phyloP scores from a whole-genome alignment of 345 rosid genomes.

The Populus davidiana region DNA sequence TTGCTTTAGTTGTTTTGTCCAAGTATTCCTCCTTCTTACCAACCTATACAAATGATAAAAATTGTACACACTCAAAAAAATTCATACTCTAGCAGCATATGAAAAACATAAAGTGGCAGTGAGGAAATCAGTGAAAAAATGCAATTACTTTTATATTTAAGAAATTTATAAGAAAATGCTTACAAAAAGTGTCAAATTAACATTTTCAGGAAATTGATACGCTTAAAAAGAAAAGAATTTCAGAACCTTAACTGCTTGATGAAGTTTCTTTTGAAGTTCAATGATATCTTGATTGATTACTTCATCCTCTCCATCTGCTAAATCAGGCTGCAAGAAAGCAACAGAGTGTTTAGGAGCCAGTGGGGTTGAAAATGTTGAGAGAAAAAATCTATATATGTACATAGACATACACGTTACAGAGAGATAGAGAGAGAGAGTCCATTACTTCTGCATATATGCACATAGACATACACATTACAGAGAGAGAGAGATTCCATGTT shows the following conservation, averaged over 20 bases:
- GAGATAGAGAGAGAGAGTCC: too few relatives aligned
- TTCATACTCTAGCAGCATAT: neutral
- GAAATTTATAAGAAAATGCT: neutral
- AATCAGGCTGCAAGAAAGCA: slow-evolving; percentile 49
- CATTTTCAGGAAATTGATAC: neutral
- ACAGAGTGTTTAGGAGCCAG: neutral
- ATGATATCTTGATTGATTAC: slow-evolving; percentile 36
- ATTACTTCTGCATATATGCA: neutral
- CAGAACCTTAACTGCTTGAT: slow-evolving; percentile 36
- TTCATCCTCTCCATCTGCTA: slow-evolving; percentile 54
- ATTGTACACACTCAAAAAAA: neutral
- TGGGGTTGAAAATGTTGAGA: neutral
- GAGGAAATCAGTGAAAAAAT: neutral
- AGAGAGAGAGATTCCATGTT: neutral
- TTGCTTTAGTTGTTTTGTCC: slow-evolving; percentile 28
- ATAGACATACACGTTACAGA: too few relatives aligned
- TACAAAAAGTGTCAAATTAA: neutral
- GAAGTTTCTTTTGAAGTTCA: slow-evolving; percentile 39
- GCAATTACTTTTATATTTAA: neutral
- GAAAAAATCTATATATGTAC: too few relatives aligned
- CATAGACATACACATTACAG: neutral
- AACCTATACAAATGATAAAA: slow-evolving; percentile 22
- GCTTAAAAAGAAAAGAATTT: neutral
- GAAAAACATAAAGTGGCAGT: neutral
- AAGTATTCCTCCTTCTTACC: slow-evolving; percentile 35